Percentiles rank a stretch among this genome's conserved stretches.
Evolutionary conservation across 208 protist genomes (phyloP).

Genomic region (Leishmania aethiopica): DNA sequence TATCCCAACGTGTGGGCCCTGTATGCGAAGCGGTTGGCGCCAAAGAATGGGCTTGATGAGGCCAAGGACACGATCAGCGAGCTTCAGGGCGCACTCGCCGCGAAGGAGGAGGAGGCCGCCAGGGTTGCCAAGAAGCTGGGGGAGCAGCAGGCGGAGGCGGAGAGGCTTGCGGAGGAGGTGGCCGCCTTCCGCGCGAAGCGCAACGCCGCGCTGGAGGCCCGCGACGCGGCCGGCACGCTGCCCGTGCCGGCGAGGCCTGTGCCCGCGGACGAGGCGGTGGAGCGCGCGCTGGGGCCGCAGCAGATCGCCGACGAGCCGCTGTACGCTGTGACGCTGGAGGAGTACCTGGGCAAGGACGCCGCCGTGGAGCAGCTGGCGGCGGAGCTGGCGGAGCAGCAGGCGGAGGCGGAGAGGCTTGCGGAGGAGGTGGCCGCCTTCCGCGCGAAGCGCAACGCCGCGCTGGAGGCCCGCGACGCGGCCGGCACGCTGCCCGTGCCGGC

Average conservation of each 20-base stretch:
- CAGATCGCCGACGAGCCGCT: conserved; percentile 31
- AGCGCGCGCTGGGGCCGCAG: conserved; percentile 15
- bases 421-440: neutral
- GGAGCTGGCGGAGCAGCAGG: neutral
- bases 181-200: conserved; percentile 24
- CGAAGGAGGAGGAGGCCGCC: conserved; percentile 12
- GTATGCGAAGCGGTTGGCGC: neutral
- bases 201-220: conserved; percentile 33
- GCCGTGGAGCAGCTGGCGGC: neutral
- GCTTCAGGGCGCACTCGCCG: neutral
- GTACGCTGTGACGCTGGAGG: conserved; percentile 34
- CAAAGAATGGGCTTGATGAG: neutral
- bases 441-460: neutral
- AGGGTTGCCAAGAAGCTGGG: neutral
- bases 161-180: conserved; percentile 7
- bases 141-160: conserved; percentile 3
- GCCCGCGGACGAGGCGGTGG: conserved; percentile 5
- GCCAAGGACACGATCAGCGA: neutral
- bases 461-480: conserved; percentile 27
- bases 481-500: conserved; percentile 30
- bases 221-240: conserved; percentile 36
- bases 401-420: neutral
- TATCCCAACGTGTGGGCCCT: neutral
- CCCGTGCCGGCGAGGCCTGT: conserved; percentile 11
- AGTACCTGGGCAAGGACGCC: neutral